Evolutionary conservation across 257 asterid species (phyloP).

Genomic region (Solanum habrochaites): DNA sequence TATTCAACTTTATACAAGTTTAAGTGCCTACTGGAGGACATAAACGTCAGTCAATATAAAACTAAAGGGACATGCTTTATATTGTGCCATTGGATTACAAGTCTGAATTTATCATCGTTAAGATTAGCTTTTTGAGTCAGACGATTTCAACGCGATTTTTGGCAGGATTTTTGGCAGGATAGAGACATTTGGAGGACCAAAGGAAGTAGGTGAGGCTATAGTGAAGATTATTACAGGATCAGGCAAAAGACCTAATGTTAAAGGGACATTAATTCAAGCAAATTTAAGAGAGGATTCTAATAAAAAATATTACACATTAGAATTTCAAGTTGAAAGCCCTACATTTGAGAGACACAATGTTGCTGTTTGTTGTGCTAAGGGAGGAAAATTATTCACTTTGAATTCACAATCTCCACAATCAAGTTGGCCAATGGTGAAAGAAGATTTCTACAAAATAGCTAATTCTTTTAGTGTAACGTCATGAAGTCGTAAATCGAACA

Average conservation of each 20-base stretch:
- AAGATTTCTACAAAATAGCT: conserved; percentile 47
- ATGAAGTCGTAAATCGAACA: background rate
- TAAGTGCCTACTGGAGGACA: background rate
- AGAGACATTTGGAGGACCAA: conserved; percentile 81
- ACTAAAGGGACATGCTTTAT: accelerated
- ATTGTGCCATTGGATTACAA: background rate
- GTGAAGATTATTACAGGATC: conserved; percentile 43
- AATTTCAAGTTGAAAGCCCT: conserved; percentile 55
- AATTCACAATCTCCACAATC: conserved; percentile 81
- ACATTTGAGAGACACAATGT: conserved; percentile 57
- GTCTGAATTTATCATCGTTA: background rate
- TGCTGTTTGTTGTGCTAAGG: conserved; percentile 58
- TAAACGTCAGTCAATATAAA: accelerated
- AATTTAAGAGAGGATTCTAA: conserved; percentile 42
- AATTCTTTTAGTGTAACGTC: conserved; percentile 35
- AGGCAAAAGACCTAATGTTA: conserved; percentile 25
- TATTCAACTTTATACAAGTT: background rate
- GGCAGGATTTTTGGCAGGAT: conserved; percentile 45
- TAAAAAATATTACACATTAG: conserved; percentile 47
- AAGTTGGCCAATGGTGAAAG: conserved; percentile 48
- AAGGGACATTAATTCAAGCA: conserved; percentile 37
- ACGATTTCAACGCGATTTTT: background rate
- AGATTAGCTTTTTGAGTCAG: too few relatives aligned
- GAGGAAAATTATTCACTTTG: conserved; percentile 55
- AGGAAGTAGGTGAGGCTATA: conserved; percentile 64